phyloP scores from a whole-genome alignment of 225 moss, liverwort and hornwort genomes.

The Bryoerythrophyllum caledonicum region DNA sequence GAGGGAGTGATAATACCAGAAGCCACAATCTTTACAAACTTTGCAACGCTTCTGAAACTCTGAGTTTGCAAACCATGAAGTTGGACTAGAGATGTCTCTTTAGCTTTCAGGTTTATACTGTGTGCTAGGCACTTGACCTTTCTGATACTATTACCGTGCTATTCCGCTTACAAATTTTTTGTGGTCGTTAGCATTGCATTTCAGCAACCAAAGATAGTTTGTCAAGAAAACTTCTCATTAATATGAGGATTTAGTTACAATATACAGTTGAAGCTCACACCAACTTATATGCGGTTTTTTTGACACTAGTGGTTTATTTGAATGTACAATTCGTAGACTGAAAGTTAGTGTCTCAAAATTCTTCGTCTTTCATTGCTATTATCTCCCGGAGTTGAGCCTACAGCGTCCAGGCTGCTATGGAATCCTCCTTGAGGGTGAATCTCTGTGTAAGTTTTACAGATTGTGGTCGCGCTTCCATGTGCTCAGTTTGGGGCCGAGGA shows the following conservation, averaged over 20 bases:
- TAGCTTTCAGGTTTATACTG: conserved; percentile 17
- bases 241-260: conserved; percentile 7
- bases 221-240: not conserved
- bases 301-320: not conserved
- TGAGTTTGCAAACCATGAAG: conserved; percentile 16
- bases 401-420: no score
- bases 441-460: no score
- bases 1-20: no score
- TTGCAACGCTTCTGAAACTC: conserved; percentile 8
- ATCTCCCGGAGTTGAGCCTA: no score
- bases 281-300: conserved; percentile 11
- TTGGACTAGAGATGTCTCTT: conserved; percentile 12
- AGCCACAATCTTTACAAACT: conserved; percentile 15
- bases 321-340: not conserved
- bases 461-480: conserved; percentile 41
- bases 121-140: no score
- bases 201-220: conserved; percentile 18
- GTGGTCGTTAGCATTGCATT: no score
- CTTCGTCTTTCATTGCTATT: no score
- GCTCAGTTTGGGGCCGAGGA: conserved; percentile 41
- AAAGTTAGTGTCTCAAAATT: no score
- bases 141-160: not conserved
- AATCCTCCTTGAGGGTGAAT: no score
- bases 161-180: not conserved
- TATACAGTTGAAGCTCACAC: conserved; percentile 1